These are phyloP conservation scores for Patellifolia procumbens DNA, from an alignment of 179 eudicot genomes.

Conservation along the genomic window DNA sequence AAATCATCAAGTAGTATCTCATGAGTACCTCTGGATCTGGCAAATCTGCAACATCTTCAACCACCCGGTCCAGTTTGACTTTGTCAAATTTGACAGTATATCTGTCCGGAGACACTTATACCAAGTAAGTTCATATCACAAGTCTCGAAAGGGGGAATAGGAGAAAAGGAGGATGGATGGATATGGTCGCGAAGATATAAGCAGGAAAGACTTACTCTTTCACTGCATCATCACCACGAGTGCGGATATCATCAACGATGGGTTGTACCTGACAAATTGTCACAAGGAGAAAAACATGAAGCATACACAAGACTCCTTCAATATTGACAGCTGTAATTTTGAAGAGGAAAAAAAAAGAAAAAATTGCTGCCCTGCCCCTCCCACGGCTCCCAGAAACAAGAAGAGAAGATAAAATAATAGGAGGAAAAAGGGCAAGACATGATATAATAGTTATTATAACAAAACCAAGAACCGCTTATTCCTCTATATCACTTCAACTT, in stretches of 20 bases:
- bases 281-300: neutral
- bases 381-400: neutral
- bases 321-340: neutral
- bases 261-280: slow-evolving; percentile 72
- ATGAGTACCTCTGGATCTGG: slow-evolving; percentile 85
- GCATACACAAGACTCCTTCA: neutral
- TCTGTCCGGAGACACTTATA: slow-evolving; percentile 37
- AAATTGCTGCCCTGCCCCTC: too few species aligned
- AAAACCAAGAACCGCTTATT: neutral
- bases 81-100: slow-evolving; percentile 79
- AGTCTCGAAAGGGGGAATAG: neutral
- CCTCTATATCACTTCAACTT: neutral
- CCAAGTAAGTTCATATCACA: slow-evolving; percentile 13
- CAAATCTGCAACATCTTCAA: slow-evolving; percentile 66
- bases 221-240: slow-evolving; percentile 93
- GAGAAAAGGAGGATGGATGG: neutral
- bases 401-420: neutral
- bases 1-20: neutral
- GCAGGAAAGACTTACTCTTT: slow-evolving; percentile 59
- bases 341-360: neutral
- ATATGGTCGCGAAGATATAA: neutral
- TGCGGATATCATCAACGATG: slow-evolving; percentile 83
- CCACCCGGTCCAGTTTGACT: slow-evolving; percentile 62
- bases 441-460: too few species aligned
- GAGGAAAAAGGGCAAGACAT: neutral